Evolutionary conservation across 768 basidiomycete genomes (phyloP).

Genomic region (Suillus hirtellus): DNA sequence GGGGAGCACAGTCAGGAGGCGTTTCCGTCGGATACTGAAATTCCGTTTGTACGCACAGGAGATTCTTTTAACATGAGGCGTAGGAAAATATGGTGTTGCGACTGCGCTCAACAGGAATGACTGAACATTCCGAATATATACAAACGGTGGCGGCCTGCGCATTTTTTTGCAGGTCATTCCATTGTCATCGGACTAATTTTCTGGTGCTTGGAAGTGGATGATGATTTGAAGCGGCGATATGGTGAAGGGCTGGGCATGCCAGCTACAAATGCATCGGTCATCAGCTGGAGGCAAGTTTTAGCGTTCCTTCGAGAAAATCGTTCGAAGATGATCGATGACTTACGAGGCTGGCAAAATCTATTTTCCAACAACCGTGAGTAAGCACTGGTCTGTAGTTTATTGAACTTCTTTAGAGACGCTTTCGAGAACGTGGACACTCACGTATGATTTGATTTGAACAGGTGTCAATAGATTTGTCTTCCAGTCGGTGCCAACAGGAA

Average conservation of each 20-base stretch:
- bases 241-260: not conserved
- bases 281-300: slow-evolving; percentile 3
- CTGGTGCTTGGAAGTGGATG: not conserved
- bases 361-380: not conserved
- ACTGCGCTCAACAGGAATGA: not conserved
- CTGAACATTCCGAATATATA: not conserved
- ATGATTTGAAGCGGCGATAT: not conserved
- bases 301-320: not conserved
- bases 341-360: not conserved
- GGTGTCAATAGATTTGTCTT: not conserved
- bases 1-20: not conserved
- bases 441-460: not conserved
- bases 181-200: not conserved
- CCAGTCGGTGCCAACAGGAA: not conserved
- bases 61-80: not conserved
- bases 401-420: not conserved
- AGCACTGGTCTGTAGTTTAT: not conserved
- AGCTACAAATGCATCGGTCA: not conserved
- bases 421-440: not conserved
- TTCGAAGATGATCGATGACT: not conserved
- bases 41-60: not conserved
- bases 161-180: not conserved
- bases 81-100: not conserved
- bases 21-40: not conserved
- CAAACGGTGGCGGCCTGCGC: not conserved